Base-by-base conservation (phyloP, 495 filamentous ascomycete species). In the Penicillium canariense region DNA sequence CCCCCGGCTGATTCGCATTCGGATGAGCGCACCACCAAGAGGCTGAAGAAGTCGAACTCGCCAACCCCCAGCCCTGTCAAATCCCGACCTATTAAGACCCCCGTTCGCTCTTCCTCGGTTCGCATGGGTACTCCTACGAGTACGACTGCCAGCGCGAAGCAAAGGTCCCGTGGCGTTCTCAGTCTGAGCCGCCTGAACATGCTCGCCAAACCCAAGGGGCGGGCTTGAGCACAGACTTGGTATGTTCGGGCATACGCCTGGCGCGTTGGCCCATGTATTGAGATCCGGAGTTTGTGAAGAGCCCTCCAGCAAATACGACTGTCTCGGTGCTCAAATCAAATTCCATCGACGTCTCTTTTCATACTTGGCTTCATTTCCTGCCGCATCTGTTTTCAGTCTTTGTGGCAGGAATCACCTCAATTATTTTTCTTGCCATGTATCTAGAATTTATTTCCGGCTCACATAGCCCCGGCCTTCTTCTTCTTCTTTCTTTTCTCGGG, bases 131-230 rank as follows among this genome's bases (percentile, higher is more conserved):
- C 58, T 45, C 75, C 77, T 15, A 34, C 45, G 7, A 53, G 50
- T 38, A 15, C 49, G 23, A 43, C 49, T 20, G 65, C 66, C 10
- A 74, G 67, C 43, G 58, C 62, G 6, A 68, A 58, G 26, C 52
- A 68, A 35, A 75, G 69, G 51, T 59, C 55, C 15, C 72, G 67
- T 58, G 62, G 60, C 6, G 61, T 71, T 22, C 65, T 81, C 31
- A 81, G 73, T 45, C 61, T 79, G 60, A 77, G 76, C 39, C 71
- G 78, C 28, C 56, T 81, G 65, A 77, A 81, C 39, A 70, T 79
- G 74, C 68, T 81, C 9, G 65, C 79, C 22, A 74, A 79, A 55
- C 79, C 79, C 3, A 81, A 79, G 67, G 60, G 60, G 17, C 73
- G 71, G 30, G 50, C 52, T 28, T 74, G 63, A 59, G 43, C 28